Evolutionary conservation across 2,329 filamentous ascomycete species (phyloP).

Genomic region (Diaporthe sp.): DNA sequence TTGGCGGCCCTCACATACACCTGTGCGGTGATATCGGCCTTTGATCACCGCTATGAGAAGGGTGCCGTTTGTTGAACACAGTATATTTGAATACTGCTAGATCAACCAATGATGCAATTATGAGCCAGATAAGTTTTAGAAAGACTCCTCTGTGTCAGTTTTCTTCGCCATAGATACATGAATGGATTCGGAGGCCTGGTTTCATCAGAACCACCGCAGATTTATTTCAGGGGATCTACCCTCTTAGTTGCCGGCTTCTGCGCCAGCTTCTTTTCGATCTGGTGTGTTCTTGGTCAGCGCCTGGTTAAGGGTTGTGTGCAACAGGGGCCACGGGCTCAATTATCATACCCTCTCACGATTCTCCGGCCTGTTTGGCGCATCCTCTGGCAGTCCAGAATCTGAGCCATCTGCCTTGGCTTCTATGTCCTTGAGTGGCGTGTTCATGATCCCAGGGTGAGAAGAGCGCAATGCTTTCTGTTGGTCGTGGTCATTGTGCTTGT

Average conservation of each 20-base stretch:
- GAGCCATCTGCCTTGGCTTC: conserved; percentile 20
- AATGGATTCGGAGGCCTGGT: neutral
- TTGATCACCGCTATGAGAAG: conserved; percentile 48
- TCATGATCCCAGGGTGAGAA: conserved; percentile 8
- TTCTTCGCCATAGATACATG: neutral
- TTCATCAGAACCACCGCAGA: neutral
- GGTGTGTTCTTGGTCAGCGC: neutral
- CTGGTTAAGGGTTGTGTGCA: neutral
- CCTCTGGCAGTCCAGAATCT: conserved; percentile 19
- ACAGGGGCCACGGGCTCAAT: neutral
- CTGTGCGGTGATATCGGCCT: conserved; percentile 51
- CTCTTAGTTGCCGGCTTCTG: conserved; percentile 42
- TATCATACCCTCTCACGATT: conserved; percentile 33
- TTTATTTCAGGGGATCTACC: conserved; percentile 35
- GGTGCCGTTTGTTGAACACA: conserved; percentile 2
- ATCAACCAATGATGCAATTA: neutral
- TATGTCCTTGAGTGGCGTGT: conserved; percentile 6
- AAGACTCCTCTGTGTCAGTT: neutral
- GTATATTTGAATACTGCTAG: neutral
- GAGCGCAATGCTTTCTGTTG: conserved; percentile 3
- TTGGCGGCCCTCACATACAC: conserved; percentile 54
- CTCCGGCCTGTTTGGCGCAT: conserved; percentile 14
- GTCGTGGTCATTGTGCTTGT: conserved; percentile 16
- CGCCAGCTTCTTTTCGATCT: conserved; percentile 47
- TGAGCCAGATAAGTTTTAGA: neutral